Evolutionary conservation across 2,329 filamentous ascomycete species (phyloP), one percentile per base, ranked within the genome.

Genomic region (Penicillium nordicum): DNA sequence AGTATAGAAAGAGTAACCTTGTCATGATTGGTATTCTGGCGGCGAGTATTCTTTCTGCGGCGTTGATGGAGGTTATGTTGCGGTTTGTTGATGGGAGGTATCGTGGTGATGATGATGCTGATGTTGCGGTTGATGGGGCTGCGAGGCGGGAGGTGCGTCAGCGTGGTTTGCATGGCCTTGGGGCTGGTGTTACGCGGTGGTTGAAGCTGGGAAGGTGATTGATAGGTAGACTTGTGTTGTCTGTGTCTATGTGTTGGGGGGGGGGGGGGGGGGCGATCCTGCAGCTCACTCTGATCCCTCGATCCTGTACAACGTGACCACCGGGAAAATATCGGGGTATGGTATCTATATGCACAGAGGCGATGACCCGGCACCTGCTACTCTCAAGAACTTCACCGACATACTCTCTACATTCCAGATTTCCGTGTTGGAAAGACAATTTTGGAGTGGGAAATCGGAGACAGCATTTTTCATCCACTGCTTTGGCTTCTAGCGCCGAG

Each of bases 11-110:
- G 72, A 95, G 90, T 76, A 96, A 95, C 73, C 78, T 92, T 63
- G 85, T 88, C 64, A 95, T 96, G 91, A 86, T 96, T 57, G 92
- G 87, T 3, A 96, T 96, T 54, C 76, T 96, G 21, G 85, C 84
- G 60, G 77, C 86, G 49, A 96, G 91, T 74, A 92, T 96, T 49
- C 62, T 88, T 4, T 88, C 87, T 65, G 69, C 72, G 42, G 76
- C 86, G 23, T 68, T 80, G 55, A 92, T 94, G 87, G 84, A 85
- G 48, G 67, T 85, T 18, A 73, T 90, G 55, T 74, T 95, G 40
- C 74, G 72, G 60, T 57, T 80, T 25, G 69, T 79, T 55, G 74
- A 76, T 58, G 63, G 63, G 14, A 53, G 57, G 40, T 50, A 60
- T 21, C 34, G 50, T 10, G 61, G 48, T 10, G 61, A 57, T 16